Evolutionary conservation across 164 flowering plant genomes (phyloP).

Genomic region (Vitis rotundifolia): DNA sequence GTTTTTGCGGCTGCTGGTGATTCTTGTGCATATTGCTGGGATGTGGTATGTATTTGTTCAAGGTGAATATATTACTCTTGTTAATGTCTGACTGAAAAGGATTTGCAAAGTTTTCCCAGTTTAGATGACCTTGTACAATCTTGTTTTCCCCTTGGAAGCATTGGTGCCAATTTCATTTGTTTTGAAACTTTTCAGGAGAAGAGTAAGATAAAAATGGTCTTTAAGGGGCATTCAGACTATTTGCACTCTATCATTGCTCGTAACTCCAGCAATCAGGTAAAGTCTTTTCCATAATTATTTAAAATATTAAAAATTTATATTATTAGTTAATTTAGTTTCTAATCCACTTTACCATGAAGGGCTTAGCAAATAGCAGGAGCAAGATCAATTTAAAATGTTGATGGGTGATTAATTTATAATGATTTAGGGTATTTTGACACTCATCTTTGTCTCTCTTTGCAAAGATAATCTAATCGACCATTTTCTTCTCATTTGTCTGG

Average conservation of each 20-base stretch:
- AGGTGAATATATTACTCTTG: conserved; percentile 24
- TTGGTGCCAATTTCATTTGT: not conserved
- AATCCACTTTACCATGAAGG: too few species aligned
- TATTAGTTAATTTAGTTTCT: not conserved
- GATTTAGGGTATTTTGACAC: too few species aligned
- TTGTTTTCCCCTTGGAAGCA: not conserved
- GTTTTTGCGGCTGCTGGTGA: conserved; percentile 91
- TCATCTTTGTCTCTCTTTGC: too few species aligned
- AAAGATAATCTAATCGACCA: too few species aligned
- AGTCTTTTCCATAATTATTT: not conserved
- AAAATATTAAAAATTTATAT: not conserved
- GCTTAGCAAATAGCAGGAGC: too few species aligned
- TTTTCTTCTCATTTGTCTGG: too few species aligned
- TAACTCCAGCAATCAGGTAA: conserved; percentile 71
- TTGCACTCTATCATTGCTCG: conserved; percentile 83
- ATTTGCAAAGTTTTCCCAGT: not conserved
- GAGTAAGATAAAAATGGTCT: conserved; percentile 67
- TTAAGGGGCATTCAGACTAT: conserved; percentile 87
- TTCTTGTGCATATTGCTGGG: conserved; percentile 98
- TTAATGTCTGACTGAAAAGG: not conserved
- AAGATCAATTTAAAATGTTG: too few species aligned
- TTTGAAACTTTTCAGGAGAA: conserved; percentile 56
- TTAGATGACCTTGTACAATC: not conserved
- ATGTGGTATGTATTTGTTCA: conserved; percentile 73
- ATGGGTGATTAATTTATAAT: too few species aligned